A percentile compares a stretch with the other conserved stretches of the same genome.
Evolutionary conservation across 2,329 filamentous ascomycete species (phyloP).

Genomic region (Aspergillus novofumigatus): DNA sequence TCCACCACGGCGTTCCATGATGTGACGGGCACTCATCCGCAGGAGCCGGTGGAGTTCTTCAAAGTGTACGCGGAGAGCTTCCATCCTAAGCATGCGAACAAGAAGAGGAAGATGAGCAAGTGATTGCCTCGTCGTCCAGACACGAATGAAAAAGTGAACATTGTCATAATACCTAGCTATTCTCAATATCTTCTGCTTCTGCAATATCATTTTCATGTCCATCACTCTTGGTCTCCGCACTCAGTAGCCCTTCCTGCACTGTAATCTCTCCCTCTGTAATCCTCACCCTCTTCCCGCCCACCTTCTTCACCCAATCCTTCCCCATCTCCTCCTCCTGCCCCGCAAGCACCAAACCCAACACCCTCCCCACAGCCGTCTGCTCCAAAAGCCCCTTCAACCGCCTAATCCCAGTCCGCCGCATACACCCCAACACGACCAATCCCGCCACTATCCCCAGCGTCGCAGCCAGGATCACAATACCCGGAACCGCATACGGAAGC

Average conservation of each 20-base stretch:
- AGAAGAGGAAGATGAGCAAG: background rate
- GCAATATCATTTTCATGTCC: no score
- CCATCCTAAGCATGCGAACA: constrained; percentile 5
- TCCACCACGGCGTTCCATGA: constrained; percentile 49
- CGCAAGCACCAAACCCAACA: background rate
- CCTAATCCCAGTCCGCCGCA: background rate
- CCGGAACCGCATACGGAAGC: constrained; percentile 32
- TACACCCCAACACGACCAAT: background rate
- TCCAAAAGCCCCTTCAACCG: background rate
- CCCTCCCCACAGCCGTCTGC: background rate
- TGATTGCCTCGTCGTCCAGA: no score
- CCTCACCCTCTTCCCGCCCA: background rate
- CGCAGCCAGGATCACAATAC: constrained; percentile 14
- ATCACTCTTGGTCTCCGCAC: background rate
- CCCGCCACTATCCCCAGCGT: background rate
- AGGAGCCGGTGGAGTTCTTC: constrained; percentile 49
- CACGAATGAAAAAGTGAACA: no score
- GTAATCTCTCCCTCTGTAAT: background rate
- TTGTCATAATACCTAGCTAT: background rate
- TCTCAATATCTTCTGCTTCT: no score
- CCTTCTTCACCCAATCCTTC: background rate
- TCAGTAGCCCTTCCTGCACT: background rate
- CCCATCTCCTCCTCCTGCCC: background rate
- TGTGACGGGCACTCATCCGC: constrained; percentile 45
- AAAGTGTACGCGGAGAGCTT: constrained; percentile 42